A percentile compares a stretch with the other conserved stretches of the same genome.
Conservation (phyloP, 2,329 filamentous ascomycete species). For the Diaporthe batatas region DNA sequence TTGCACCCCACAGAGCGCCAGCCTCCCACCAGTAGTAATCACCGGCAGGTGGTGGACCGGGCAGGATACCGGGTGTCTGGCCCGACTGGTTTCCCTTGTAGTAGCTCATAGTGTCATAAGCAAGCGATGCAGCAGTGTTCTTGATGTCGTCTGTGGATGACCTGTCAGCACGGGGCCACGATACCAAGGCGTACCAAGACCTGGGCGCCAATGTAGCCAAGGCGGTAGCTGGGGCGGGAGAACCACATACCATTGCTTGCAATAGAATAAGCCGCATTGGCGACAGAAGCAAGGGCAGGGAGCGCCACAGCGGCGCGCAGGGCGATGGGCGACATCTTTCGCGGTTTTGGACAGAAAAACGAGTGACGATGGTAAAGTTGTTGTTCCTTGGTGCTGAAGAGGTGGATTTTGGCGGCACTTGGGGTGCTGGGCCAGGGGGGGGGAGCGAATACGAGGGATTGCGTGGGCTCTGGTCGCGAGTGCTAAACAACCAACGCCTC, state of each 20-base stretch:
- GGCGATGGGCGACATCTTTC: conserved; percentile 32
- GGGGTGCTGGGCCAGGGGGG: neutral
- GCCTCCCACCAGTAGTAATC: conserved; percentile 83
- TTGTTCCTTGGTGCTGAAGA: neutral
- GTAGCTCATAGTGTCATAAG: conserved; percentile 64
- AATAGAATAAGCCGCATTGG: conserved; percentile 39
- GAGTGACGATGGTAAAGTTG: conserved; percentile 27
- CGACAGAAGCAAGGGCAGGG: conserved; percentile 31
- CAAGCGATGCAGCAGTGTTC: conserved; percentile 60
- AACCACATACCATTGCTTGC: conserved; percentile 32
- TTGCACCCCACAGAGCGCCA: conserved; percentile 75
- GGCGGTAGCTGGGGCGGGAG: neutral
- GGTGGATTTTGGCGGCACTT: neutral
- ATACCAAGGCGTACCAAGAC: conserved; percentile 19
- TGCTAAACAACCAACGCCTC: conserved; percentile 23
- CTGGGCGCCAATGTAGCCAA: conserved; percentile 25
- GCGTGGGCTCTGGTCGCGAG: conserved; percentile 11
- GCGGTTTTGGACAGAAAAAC: conserved; percentile 7
- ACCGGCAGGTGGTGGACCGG: conserved; percentile 66
- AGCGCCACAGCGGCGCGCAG: conserved; percentile 38
- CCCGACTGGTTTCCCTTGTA: conserved; percentile 62
- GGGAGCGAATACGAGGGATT: conserved; percentile 16
- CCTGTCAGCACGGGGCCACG: conserved; percentile 26
- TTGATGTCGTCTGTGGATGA: conserved; percentile 59
- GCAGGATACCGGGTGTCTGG: conserved; percentile 68